These are phyloP conservation scores for Iberis pinnata DNA, from an alignment of 345 rosid genomes.

Conservation along the genomic window DNA sequence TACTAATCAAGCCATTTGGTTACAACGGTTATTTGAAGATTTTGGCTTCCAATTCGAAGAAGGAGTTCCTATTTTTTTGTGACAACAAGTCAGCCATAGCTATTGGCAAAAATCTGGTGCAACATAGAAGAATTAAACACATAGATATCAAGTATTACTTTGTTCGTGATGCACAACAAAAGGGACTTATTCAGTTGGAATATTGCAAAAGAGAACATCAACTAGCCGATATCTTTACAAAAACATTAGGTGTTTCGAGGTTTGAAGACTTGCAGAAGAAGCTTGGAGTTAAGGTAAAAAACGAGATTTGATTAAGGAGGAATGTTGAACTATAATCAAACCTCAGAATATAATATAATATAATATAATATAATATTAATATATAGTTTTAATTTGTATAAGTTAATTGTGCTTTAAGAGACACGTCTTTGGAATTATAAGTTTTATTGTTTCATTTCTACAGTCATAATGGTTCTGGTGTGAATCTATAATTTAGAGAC, in stretches of 20 bases:
- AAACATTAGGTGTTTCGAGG: neutral
- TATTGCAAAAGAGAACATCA: neutral
- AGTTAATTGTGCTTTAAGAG: too few species aligned
- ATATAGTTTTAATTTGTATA: too few species aligned
- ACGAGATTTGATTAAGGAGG: too few species aligned
- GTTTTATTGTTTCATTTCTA: too few species aligned
- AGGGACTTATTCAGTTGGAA: neutral
- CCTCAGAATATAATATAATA: too few species aligned
- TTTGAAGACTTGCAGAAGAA: too few species aligned
- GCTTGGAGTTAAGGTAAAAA: too few species aligned
- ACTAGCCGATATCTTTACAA: neutral
- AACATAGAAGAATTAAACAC: conserved; percentile 14
- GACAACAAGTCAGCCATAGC: conserved; percentile 7
- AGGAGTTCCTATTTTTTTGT: neutral
- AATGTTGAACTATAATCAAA: too few species aligned
- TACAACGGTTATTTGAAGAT: neutral
- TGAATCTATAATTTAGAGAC: too few species aligned
- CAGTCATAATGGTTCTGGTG: too few species aligned
- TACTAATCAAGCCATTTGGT: neutral
- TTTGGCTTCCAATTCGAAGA: neutral
- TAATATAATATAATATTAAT: too few species aligned
- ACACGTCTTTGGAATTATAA: too few species aligned
- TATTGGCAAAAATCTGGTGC: conserved; percentile 13
- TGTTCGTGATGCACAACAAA: neutral
- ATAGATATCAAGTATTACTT: neutral